Conservation (phyloP, 2,329 filamentous ascomycete genomes). For the Venturia aucupariae region DNA sequence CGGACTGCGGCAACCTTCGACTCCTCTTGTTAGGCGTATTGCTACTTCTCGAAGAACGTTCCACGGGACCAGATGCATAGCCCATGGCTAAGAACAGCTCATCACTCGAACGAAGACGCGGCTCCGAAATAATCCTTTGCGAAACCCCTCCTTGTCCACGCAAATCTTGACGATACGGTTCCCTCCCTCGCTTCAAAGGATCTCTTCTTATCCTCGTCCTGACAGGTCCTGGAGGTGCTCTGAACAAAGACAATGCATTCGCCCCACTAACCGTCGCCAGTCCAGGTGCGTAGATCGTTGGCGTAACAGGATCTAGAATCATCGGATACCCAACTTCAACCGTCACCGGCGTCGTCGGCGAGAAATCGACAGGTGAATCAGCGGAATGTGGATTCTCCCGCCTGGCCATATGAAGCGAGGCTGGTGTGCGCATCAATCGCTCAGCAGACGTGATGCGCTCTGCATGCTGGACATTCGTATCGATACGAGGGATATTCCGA, state of each 20-base stretch:
- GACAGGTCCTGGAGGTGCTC: not conserved
- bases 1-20: not conserved
- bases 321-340: conserved; percentile 1
- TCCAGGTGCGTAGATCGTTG: not conserved
- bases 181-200: not conserved
- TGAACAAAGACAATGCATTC: not conserved
- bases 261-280: not conserved
- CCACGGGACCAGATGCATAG: not conserved
- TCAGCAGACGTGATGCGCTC: not conserved
- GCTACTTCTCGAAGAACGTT: not conserved
- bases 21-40: not conserved
- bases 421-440: not conserved
- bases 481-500: not conserved
- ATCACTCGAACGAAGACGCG: not conserved
- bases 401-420: not conserved
- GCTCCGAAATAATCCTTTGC: not conserved
- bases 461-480: not conserved
- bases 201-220: not conserved
- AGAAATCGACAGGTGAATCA: not conserved
- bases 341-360: not conserved
- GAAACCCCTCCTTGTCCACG: not conserved
- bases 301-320: not conserved
- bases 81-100: not conserved
- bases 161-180: not conserved
- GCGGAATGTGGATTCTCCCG: not conserved